Percentiles rank a stretch among this genome's conserved stretches.
Conservation (phyloP, 2,329 filamentous ascomycete species). For the Penicillium occitanis region DNA sequence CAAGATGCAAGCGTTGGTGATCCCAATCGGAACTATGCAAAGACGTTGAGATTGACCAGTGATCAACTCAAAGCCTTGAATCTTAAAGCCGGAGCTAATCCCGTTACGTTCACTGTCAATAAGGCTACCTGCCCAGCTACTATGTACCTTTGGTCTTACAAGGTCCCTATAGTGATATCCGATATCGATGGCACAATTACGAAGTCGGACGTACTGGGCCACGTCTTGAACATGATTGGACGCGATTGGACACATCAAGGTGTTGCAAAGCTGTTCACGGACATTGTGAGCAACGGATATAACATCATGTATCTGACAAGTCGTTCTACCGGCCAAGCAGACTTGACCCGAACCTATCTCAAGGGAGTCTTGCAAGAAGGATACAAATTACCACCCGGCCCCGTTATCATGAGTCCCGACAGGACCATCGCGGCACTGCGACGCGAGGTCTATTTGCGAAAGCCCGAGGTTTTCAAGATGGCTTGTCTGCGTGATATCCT, state of each 20-base stretch:
- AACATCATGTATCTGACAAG: conserved; percentile 98
- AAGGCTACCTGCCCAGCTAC: conserved; percentile 85
- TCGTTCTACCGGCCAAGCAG: conserved; percentile 88
- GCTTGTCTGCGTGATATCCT: conserved; percentile 92
- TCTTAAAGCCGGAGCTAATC: conserved; percentile 81
- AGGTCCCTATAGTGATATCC: conserved; percentile 92
- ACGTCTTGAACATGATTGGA: conserved; percentile 94
- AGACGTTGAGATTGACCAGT: conserved; percentile 90
- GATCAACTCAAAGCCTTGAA: conserved; percentile 87
- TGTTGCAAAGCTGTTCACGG: conserved; percentile 94
- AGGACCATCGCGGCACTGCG: conserved; percentile 89
- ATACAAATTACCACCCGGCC: conserved; percentile 81
- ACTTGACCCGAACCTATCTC: conserved; percentile 84
- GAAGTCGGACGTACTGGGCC: conserved; percentile 91
- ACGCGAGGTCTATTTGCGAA: conserved; percentile 89
- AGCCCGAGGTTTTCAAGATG: conserved; percentile 99
- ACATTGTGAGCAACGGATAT: conserved; percentile 93
- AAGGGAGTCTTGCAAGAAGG: conserved; percentile 86
- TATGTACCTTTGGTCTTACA: conserved; percentile 92
- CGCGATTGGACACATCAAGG: conserved; percentile 97
- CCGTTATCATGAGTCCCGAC: conserved; percentile 92
- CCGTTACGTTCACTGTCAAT: conserved; percentile 96
- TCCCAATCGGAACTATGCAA: conserved; percentile 85
- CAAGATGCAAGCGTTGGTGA: conserved; percentile 56
- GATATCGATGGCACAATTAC: conserved; percentile 99